These are phyloP conservation scores for Oidiodendron maius DNA, from an alignment of 495 filamentous ascomycete genomes.

Conservation along the genomic window DNA sequence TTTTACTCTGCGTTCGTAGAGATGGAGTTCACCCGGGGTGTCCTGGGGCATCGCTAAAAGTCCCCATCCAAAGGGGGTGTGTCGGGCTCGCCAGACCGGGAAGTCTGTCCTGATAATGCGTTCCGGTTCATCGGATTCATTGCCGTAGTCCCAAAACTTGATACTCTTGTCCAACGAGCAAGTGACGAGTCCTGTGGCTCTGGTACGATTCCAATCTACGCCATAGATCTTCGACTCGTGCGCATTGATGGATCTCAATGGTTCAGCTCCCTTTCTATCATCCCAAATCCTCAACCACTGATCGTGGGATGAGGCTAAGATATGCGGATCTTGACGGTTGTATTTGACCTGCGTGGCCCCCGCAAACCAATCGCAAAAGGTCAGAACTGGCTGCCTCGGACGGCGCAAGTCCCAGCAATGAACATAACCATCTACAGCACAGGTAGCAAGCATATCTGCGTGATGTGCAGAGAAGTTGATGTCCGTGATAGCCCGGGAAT, in stretches of 20 bases:
- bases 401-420: conserved; percentile 87
- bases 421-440: conserved; percentile 88
- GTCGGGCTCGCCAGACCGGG: conserved; percentile 88
- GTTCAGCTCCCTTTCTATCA: conserved; percentile 70
- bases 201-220: conserved; percentile 85
- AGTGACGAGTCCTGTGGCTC: conserved; percentile 65
- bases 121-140: conserved; percentile 57
- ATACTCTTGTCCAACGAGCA: conserved; percentile 90
- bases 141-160: conserved; percentile 86
- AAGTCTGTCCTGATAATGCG: conserved; percentile 74
- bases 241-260: conserved; percentile 76
- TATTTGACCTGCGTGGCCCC: conserved; percentile 96
- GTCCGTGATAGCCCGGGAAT: conserved; percentile 88
- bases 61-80: conserved; percentile 86
- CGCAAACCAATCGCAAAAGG: conserved; percentile 91
- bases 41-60: conserved; percentile 88
- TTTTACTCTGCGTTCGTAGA: conserved; percentile 55
- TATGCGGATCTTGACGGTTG: conserved; percentile 77
- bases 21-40: conserved; percentile 74
- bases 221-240: conserved; percentile 97
- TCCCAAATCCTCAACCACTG: conserved; percentile 87
- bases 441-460: conserved; percentile 83
- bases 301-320: conserved; percentile 88
- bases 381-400: conserved; percentile 66
- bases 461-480: conserved; percentile 96